These are phyloP conservation scores for Elaeis oleifera DNA, from an alignment of 202 grass and related monocot species.

Conservation along the genomic window DNA sequence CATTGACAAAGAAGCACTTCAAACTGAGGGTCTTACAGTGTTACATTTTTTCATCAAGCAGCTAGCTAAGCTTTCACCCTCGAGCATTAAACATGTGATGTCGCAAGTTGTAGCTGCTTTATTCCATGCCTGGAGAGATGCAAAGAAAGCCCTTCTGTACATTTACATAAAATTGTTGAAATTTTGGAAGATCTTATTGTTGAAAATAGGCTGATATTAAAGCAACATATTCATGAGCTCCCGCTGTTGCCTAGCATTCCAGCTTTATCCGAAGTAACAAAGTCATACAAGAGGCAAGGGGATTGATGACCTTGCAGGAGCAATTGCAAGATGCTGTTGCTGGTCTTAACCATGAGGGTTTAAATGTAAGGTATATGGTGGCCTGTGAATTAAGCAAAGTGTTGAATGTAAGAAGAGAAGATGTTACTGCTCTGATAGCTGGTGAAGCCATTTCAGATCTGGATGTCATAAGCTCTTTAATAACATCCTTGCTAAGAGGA, in stretches of 20 bases:
- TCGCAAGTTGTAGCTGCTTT: slow-evolving; percentile 91
- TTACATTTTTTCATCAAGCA: slow-evolving; percentile 87
- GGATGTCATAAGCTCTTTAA: slow-evolving; percentile 83
- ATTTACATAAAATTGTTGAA: slow-evolving; percentile 71
- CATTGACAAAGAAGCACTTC: slow-evolving; percentile 90
- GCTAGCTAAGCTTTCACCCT: slow-evolving; percentile 65
- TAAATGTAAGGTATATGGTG: slow-evolving; percentile 98
- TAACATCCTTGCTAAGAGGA: slow-evolving; percentile 74
- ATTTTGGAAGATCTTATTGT: slow-evolving; percentile 85
- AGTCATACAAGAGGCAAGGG: slow-evolving; percentile 88
- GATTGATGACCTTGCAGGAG: slow-evolving; percentile 69
- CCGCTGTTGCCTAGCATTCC: slow-evolving; percentile 84
- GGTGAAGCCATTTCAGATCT: slow-evolving; percentile 69
- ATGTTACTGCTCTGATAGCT: slow-evolving; percentile 74
- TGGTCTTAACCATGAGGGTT: slow-evolving; percentile 93
- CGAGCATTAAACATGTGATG: slow-evolving; percentile 89
- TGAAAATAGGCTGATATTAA: slow-evolving; percentile 53
- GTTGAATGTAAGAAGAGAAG: slow-evolving; percentile 66
- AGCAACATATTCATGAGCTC: slow-evolving; percentile 81
- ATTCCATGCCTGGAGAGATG: slow-evolving; percentile 66
- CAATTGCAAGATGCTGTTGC: slow-evolving; percentile 76
- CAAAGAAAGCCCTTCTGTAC: slow-evolving; percentile 52
- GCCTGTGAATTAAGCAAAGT: slow-evolving; percentile 84
- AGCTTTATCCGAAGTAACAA: slow-evolving; percentile 83
- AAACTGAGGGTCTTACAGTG: slow-evolving; percentile 58